Conservation (phyloP, 2,329 filamentous ascomycete genomes). For the Monosporascus cannonballus region DNA sequence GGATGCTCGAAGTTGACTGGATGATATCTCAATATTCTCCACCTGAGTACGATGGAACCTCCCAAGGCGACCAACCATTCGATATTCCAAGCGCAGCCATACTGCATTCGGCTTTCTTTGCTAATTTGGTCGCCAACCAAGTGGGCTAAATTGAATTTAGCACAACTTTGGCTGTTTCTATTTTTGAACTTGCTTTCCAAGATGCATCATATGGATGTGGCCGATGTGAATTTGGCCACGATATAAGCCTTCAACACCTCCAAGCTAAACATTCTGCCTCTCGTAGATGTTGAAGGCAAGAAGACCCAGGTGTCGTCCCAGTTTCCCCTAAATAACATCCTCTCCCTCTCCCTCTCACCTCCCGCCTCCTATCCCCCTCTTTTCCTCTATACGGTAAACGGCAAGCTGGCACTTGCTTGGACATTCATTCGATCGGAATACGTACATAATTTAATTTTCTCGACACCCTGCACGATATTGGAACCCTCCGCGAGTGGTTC, state of each 20-base stretch:
- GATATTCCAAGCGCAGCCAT: background rate
- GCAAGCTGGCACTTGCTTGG: slow-evolving; percentile 57
- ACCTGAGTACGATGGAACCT: background rate
- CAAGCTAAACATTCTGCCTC: slow-evolving; percentile 33
- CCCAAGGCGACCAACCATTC: background rate
- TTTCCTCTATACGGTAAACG: slow-evolving; percentile 34
- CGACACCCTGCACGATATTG: slow-evolving; percentile 20
- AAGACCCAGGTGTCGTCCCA: slow-evolving; percentile 47
- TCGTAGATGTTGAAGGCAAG: slow-evolving; percentile 37
- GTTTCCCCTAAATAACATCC: slow-evolving; percentile 33
- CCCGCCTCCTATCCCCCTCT: slow-evolving; percentile 27
- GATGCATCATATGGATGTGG: slow-evolving; percentile 17
- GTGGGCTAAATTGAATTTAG: background rate
- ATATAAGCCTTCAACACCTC: slow-evolving; percentile 53
- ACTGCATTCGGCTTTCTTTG: background rate
- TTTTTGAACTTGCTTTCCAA: background rate
- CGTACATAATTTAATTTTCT: slow-evolving; percentile 35
- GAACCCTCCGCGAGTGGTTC: slow-evolving; percentile 16
- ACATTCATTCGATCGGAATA: slow-evolving; percentile 40
- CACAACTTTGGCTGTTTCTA: background rate
- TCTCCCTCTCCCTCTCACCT: slow-evolving; percentile 28
- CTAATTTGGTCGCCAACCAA: background rate
- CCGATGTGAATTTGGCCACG: slow-evolving; percentile 38
- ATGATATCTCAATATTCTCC: background rate
- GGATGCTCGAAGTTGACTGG: background rate